Conservation (phyloP, 2,329 filamentous ascomycete species). For the Colletotrichum tropicale region DNA sequence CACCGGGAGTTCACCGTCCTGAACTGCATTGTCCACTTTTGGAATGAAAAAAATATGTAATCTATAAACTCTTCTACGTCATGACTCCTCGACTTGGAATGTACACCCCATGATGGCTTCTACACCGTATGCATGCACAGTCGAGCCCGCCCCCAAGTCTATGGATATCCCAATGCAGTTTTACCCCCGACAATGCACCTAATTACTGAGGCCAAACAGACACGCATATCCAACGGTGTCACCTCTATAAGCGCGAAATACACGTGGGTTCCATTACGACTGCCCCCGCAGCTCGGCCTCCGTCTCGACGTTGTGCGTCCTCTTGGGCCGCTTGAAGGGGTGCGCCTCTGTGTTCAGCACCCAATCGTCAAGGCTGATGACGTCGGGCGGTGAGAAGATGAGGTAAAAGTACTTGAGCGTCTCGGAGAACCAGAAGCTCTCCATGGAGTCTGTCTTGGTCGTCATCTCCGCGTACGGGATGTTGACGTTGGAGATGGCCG, state of each 20-base stretch:
- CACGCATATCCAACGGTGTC: not conserved
- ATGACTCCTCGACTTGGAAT: not conserved
- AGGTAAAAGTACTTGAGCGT: slow-evolving; percentile 82
- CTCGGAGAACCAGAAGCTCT: slow-evolving; percentile 75
- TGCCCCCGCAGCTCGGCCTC: slow-evolving; percentile 2
- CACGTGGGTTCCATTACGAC: not conserved
- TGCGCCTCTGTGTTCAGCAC: slow-evolving; percentile 67
- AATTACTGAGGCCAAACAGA: not conserved
- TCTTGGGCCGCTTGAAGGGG: slow-evolving; percentile 42
- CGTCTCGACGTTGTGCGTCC: slow-evolving; percentile 3
- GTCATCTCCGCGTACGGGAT: slow-evolving; percentile 4
- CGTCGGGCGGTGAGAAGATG: slow-evolving; percentile 67
- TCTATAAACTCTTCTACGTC: not conserved
- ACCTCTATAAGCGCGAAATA: not conserved
- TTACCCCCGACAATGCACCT: not conserved
- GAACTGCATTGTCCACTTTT: not conserved
- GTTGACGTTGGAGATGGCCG: slow-evolving; percentile 34
- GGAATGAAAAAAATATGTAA: not conserved
- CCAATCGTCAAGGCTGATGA: slow-evolving; percentile 73
- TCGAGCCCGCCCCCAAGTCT: not conserved
- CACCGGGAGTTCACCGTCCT: not conserved
- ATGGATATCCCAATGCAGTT: not conserved
- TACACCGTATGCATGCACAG: not conserved
- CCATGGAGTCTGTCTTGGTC: slow-evolving; percentile 22
- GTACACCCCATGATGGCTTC: not conserved